phyloP scores from a whole-genome alignment of 2,329 filamentous ascomycete species.

The Epichloe gansuensis region DNA sequence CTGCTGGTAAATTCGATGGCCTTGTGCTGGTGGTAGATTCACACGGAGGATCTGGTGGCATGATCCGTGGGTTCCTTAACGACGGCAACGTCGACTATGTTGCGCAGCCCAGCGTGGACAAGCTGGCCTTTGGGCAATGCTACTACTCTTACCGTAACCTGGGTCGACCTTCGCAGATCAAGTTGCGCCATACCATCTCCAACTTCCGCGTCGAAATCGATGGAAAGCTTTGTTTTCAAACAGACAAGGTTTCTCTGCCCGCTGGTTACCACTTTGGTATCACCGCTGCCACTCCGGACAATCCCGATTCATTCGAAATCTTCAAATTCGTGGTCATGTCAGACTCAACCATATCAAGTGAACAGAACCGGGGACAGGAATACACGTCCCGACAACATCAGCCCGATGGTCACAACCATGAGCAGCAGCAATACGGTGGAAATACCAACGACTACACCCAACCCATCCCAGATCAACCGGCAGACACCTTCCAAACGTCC shows the following conservation, averaged over 20 bases:
- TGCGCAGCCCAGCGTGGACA: constrained; percentile 64
- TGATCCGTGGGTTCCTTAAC: constrained; percentile 85
- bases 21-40: constrained; percentile 77
- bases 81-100: constrained; percentile 76
- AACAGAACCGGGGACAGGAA: constrained; percentile 6
- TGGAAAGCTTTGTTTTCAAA: constrained; percentile 71
- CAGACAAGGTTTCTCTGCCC: constrained; percentile 65
- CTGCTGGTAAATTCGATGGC: constrained; percentile 76
- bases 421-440: constrained; percentile 19
- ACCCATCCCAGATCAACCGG: constrained; percentile 33
- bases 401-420: constrained; percentile 19
- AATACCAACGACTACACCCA: constrained; percentile 13
- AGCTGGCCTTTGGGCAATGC: constrained; percentile 86
- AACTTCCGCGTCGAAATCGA: constrained; percentile 73
- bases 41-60: constrained; percentile 65
- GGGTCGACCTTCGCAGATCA: constrained; percentile 69
- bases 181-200: constrained; percentile 51
- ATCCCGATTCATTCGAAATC: constrained; percentile 86
- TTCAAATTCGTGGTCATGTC: constrained; percentile 73
- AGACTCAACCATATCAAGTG: constrained; percentile 25
- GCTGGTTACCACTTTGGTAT: constrained; percentile 75
- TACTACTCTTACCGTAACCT: constrained; percentile 84
- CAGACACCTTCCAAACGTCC: constrained; percentile 36
- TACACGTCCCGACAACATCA: constrained; percentile 10
- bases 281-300: constrained; percentile 78